Evolutionary conservation across 352 stramenopile species (phyloP).

Genomic region (Phytophthora multivora): DNA sequence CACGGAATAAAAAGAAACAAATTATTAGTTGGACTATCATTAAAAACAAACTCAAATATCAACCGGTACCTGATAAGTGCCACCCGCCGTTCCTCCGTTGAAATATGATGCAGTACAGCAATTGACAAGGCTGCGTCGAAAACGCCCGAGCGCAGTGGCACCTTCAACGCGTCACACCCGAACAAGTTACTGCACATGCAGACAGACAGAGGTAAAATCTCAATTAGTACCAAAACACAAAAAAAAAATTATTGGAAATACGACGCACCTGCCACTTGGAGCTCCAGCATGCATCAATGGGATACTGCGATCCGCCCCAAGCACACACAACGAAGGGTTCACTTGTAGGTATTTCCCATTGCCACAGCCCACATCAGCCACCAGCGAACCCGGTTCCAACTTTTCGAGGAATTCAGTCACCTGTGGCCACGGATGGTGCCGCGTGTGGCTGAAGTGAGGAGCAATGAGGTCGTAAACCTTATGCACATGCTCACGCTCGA

Average conservation of each 20-base stretch:
- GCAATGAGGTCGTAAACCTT: conserved; percentile 88
- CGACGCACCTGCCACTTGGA: conserved; percentile 39
- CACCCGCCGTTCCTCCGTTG: conserved; percentile 69
- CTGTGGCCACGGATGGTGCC: conserved; percentile 81
- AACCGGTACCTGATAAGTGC: conserved; percentile 59
- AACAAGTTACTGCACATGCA: conserved; percentile 52
- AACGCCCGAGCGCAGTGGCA: conserved; percentile 55
- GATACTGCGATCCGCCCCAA: conserved; percentile 79
- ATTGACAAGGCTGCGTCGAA: conserved; percentile 88
- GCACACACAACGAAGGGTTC: conserved; percentile 64
- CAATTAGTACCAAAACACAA: not conserved
- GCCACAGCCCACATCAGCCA: conserved; percentile 81
- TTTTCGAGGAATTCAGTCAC: conserved; percentile 64
- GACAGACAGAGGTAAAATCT: conserved; percentile 1
- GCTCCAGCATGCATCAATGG: conserved; percentile 64
- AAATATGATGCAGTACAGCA: conserved; percentile 87
- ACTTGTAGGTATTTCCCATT: conserved; percentile 85
- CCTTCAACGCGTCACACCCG: conserved; percentile 67
- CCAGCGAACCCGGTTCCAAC: conserved; percentile 53
- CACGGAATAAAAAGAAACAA: not conserved
- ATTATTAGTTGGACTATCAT: not conserved
- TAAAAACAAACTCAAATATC: not conserved
- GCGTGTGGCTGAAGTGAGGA: conserved; percentile 84
- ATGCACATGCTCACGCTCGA: conserved; percentile 84
- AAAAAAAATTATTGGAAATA: not conserved